These are phyloP conservation scores for Podosphaera aphanis DNA, from an alignment of 2,329 filamentous ascomycete species.

Conservation along the genomic window DNA sequence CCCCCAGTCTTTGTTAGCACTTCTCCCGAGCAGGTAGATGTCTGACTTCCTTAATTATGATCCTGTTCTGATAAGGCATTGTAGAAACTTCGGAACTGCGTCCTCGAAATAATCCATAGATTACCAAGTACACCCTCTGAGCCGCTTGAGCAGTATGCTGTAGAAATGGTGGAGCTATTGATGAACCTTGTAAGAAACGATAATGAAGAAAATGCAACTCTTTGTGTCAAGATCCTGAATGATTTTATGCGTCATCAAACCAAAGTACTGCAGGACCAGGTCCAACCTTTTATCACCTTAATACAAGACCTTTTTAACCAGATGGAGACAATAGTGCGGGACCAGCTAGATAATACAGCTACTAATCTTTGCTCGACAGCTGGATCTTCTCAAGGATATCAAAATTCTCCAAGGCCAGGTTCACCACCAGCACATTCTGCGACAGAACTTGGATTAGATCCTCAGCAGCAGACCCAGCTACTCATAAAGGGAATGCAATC, in stretches of 20 bases:
- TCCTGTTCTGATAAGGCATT: conserved; percentile 2
- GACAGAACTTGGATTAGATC: conserved; percentile 57
- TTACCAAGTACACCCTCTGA: conserved; percentile 53
- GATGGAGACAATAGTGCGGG: conserved; percentile 82
- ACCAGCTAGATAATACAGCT: conserved; percentile 68
- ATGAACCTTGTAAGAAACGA: conserved; percentile 75
- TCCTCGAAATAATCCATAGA: conserved; percentile 85
- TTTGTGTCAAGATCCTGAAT: conserved; percentile 95
- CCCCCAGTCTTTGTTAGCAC: conserved; percentile 79
- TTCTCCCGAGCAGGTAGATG: conserved; percentile 61
- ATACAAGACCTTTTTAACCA: conserved; percentile 92
- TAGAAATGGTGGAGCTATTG: conserved; percentile 70
- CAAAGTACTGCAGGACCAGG: conserved; percentile 56
- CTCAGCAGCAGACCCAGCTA: conserved; percentile 58
- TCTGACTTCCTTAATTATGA: background rate
- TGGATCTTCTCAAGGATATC: conserved; percentile 44
- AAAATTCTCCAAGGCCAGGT: conserved; percentile 59
- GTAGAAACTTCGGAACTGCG: conserved; percentile 71
- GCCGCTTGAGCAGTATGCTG: conserved; percentile 67
- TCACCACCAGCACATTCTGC: conserved; percentile 61
- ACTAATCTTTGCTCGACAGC: conserved; percentile 43
- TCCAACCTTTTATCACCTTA: conserved; percentile 71
- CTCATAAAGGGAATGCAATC: conserved; percentile 89
- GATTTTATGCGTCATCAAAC: conserved; percentile 86
- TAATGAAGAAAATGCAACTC: conserved; percentile 95